Conservation (phyloP, 2,329 filamentous ascomycete genomes). For the Colletotrichum gigasporum region DNA sequence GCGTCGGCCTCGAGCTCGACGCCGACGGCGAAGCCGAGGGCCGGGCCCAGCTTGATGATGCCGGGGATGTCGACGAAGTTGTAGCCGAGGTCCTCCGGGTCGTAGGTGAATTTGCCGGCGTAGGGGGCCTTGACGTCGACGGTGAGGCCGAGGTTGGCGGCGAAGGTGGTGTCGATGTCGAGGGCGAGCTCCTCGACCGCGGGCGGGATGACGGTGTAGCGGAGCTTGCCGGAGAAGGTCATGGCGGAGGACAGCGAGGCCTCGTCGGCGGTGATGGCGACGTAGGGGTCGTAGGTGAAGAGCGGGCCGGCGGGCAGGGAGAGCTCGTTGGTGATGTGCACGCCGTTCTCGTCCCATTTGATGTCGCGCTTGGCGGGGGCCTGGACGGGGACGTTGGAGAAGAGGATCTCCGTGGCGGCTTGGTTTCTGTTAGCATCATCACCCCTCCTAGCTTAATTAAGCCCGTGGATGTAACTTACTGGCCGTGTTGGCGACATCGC, state of each 20-base stretch:
- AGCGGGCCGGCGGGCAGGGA: slow-evolving; percentile 32
- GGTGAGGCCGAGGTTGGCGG: slow-evolving; percentile 32
- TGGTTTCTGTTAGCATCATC: not conserved
- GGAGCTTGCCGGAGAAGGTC: slow-evolving; percentile 35
- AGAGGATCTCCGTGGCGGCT: slow-evolving; percentile 33
- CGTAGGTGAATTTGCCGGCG: slow-evolving; percentile 33
- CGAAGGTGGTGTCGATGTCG: slow-evolving; percentile 35
- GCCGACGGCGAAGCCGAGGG: slow-evolving; percentile 31
- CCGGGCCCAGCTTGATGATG: slow-evolving; percentile 25
- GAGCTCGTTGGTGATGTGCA: slow-evolving; percentile 34
- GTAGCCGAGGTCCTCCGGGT: slow-evolving; percentile 28
- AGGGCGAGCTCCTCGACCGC: slow-evolving; percentile 34
- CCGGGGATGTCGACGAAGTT: slow-evolving; percentile 33
- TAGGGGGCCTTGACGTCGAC: slow-evolving; percentile 32
- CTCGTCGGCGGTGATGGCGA: slow-evolving; percentile 35
- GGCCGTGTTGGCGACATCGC: slow-evolving; percentile 35
- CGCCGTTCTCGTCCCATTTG: slow-evolving; percentile 32
- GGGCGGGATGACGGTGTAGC: slow-evolving; percentile 33
- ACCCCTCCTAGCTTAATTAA: not conserved
- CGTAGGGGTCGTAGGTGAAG: slow-evolving; percentile 31
- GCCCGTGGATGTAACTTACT: slow-evolving; percentile 8
- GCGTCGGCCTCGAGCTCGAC: slow-evolving; percentile 26
- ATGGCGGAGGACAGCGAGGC: slow-evolving; percentile 34
- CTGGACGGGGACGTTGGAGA: slow-evolving; percentile 32
- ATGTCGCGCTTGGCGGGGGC: slow-evolving; percentile 33